Evolutionary conservation across 306 rosid genomes (phyloP).

Genomic region (Prunus campanulata): DNA sequence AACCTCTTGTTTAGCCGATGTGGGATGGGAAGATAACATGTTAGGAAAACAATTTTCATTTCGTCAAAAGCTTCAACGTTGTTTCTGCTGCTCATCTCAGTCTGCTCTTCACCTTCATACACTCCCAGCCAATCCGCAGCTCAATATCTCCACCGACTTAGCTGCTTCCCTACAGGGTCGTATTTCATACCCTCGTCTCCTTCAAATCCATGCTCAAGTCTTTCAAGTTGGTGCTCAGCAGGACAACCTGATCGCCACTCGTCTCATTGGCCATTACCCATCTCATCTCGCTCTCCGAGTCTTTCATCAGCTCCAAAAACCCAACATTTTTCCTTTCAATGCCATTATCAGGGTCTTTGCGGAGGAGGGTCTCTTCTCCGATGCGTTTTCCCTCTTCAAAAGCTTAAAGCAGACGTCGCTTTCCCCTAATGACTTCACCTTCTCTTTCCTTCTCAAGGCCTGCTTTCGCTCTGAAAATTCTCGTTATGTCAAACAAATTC

Average conservation of each 20-base stretch:
- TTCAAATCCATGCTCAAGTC: slow-evolving; percentile 52
- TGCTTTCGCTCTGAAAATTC: slow-evolving; percentile 29
- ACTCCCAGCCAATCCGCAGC: slow-evolving; percentile 7
- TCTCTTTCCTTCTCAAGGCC: slow-evolving; percentile 55
- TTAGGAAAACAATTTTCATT: background rate
- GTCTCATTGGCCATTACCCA: slow-evolving; percentile 66
- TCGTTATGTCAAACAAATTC: slow-evolving; percentile 39
- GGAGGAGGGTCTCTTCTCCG: slow-evolving; percentile 32
- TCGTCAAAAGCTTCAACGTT: slow-evolving; percentile 19
- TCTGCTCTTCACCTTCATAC: slow-evolving; percentile 21
- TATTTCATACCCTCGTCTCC: slow-evolving; percentile 35
- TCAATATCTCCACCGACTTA: slow-evolving; percentile 18
- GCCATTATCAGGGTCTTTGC: slow-evolving; percentile 55
- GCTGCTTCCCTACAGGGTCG: slow-evolving; percentile 40
- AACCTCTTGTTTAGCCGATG: background rate
- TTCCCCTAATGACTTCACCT: slow-evolving; percentile 55
- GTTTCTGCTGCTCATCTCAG: background rate
- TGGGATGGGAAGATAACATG: background rate
- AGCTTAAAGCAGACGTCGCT: slow-evolving; percentile 30
- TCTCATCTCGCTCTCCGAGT: slow-evolving; percentile 30
- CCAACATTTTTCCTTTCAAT: slow-evolving; percentile 59
- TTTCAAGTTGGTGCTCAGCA: slow-evolving; percentile 48
- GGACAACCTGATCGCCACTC: slow-evolving; percentile 54
- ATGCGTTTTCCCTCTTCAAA: slow-evolving; percentile 36
- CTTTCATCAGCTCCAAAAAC: slow-evolving; percentile 41